phyloP scores from a whole-genome alignment of 768 basidiomycete genomes.

The Kondoa subrosea region DNA sequence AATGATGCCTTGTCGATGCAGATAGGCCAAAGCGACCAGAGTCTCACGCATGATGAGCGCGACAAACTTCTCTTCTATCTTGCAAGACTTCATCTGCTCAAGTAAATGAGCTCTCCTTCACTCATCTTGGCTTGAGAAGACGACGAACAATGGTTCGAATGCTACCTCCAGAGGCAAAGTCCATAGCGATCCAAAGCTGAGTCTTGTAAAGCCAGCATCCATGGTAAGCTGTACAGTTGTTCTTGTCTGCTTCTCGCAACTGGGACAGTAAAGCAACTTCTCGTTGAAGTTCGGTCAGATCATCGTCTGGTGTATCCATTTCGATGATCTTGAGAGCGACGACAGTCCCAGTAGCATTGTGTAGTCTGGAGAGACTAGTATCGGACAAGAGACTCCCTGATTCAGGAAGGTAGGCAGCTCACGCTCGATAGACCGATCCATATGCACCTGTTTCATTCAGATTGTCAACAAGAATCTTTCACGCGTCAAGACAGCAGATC shows the following conservation, averaged over 20 bases:
- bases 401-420: too few species aligned
- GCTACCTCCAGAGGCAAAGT: slow-evolving; percentile 86
- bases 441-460: too few species aligned
- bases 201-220: slow-evolving; percentile 92
- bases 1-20: slow-evolving; percentile 86
- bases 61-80: slow-evolving; percentile 76
- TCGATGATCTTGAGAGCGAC: slow-evolving; percentile 98
- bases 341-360: slow-evolving; percentile 65
- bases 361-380: too few species aligned
- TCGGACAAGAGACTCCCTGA: too few species aligned
- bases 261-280: slow-evolving; percentile 85
- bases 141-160: slow-evolving; percentile 53
- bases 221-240: slow-evolving; percentile 78
- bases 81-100: slow-evolving; percentile 58
- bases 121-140: not conserved
- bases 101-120: not conserved
- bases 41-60: slow-evolving; percentile 78
- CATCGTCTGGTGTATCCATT: slow-evolving; percentile 89
- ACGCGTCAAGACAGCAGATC: too few species aligned
- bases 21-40: slow-evolving; percentile 64
- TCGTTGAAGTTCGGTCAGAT: slow-evolving; percentile 87
- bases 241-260: slow-evolving; percentile 63
- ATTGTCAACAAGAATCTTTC: too few species aligned
- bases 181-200: slow-evolving; percentile 98
- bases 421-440: slow-evolving; percentile 8